Conservation (phyloP, 2,329 filamentous ascomycete species). For the Colletotrichum echinochloae region DNA sequence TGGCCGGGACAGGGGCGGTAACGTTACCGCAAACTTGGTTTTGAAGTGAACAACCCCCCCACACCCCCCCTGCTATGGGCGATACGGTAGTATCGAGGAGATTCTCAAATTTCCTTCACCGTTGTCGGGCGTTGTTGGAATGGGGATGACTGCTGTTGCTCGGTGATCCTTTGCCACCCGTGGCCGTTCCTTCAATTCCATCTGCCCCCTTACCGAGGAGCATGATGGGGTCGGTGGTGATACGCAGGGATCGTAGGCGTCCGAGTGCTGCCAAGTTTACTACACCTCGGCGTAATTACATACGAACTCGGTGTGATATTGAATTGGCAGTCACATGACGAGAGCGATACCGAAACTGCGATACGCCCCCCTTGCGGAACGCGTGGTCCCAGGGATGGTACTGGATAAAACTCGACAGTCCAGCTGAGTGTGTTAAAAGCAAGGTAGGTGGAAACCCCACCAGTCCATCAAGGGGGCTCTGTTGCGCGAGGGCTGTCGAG, state of each 20-base stretch:
- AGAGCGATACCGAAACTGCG: conserved; percentile 36
- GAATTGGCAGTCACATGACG: conserved; percentile 34
- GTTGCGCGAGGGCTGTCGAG: conserved; percentile 19
- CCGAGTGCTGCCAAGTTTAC: neutral
- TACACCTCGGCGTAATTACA: no score
- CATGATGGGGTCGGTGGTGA: neutral
- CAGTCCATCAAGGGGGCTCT: conserved; percentile 20
- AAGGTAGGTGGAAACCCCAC: conserved; percentile 26
- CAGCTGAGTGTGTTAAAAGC: conserved; percentile 18
- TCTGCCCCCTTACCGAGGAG: neutral
- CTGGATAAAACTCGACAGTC: conserved; percentile 19
- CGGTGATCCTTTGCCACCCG: conserved; percentile 6
- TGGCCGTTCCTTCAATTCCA: neutral
- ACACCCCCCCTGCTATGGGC: no score
- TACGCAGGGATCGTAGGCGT: neutral
- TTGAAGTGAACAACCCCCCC: neutral
- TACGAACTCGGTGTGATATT: conserved; percentile 12
- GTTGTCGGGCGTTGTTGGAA: neutral
- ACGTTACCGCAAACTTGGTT: neutral
- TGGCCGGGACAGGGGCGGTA: neutral
- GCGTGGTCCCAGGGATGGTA: conserved; percentile 38
- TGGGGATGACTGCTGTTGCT: conserved; percentile 1
- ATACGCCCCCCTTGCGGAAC: conserved; percentile 30
- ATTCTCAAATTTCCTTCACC: neutral
- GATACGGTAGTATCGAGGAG: neutral